phyloP scores from a whole-genome alignment of 257 asterid genomes.

The Rhazya stricta region DNA sequence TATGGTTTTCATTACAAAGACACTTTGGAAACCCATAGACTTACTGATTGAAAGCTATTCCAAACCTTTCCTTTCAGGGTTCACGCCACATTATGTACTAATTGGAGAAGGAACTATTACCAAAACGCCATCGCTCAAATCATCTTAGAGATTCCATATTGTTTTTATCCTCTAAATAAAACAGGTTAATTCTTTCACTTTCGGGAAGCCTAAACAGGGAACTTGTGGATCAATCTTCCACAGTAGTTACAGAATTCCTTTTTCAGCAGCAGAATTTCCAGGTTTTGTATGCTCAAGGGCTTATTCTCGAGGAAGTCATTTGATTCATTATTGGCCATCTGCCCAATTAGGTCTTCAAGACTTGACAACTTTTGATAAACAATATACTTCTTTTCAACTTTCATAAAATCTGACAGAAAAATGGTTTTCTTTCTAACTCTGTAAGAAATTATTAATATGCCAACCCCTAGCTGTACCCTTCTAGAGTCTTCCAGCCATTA shows the following conservation, averaged over 20 bases:
- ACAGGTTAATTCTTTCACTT: neutral
- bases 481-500: neutral
- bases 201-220: neutral
- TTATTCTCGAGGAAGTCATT: neutral
- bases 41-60: conserved; percentile 38
- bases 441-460: neutral
- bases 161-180: neutral
- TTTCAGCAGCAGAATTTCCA: neutral
- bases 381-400: neutral
- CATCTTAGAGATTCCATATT: too few relatives aligned
- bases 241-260: neutral
- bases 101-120: conserved; percentile 9
- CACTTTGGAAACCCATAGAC: conserved; percentile 26
- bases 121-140: neutral
- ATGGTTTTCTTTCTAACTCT: neutral
- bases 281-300: neutral
- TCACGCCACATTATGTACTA: neutral
- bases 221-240: neutral
- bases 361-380: neutral
- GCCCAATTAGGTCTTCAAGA: neutral
- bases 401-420: neutral
- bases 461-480: neutral
- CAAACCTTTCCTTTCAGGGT: conserved; percentile 29
- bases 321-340: neutral
- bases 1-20: conserved; percentile 52